Evolutionary conservation across 192 early-diverging fungal species (phyloP), one percentile per base, ranked within the genome.

Genomic region (Phlyctochytrium arcticum): DNA sequence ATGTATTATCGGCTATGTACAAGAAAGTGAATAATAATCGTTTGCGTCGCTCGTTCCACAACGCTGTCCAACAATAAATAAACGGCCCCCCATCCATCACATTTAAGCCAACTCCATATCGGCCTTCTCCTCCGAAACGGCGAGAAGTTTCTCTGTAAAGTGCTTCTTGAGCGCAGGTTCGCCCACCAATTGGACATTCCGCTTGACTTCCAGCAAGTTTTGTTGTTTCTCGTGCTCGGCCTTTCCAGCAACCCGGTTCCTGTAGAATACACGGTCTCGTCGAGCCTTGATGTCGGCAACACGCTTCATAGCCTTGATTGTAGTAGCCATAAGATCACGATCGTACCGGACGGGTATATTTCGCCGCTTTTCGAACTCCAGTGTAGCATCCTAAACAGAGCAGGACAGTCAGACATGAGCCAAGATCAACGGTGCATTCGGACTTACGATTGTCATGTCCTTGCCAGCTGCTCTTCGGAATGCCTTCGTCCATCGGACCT

Each of bases 401-500:
- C 74, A 44, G 53, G 36, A 42, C 23, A 48, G 53, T 5, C 24
- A 12, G 34, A 51, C 33, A 4, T 59, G 34, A 26, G 53, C 36
- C 44, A 17, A 34, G 15, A 30, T 32, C 24, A 3, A 12, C 17
- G 6, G 19, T 47, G 50, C 21, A 59, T 34, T 54, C 31, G 7
- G 21, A 86, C 85, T 57, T 88, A 90, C 93, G 62, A 99, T 95
- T 4, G 90, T 85, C 97, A 99, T 99, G 81, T 99, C 97, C 81
- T 99, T 99, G 74, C 97, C 97, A 15, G 93, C 91, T 12, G 97
- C 89, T 75, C 90, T 92, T 62, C 97, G 85, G 92, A 99, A 99
- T 8, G 97, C 95, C 87, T 99, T 99, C 57, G 97, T 99, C 97
- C 97, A 99, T 65, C 89, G 84, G 58, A 99, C 94, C 87, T 99